Evolutionary conservation across 106 monocot species (phyloP), one percentile per base, ranked within the genome.

Genomic region (Dendrobium officinale): DNA sequence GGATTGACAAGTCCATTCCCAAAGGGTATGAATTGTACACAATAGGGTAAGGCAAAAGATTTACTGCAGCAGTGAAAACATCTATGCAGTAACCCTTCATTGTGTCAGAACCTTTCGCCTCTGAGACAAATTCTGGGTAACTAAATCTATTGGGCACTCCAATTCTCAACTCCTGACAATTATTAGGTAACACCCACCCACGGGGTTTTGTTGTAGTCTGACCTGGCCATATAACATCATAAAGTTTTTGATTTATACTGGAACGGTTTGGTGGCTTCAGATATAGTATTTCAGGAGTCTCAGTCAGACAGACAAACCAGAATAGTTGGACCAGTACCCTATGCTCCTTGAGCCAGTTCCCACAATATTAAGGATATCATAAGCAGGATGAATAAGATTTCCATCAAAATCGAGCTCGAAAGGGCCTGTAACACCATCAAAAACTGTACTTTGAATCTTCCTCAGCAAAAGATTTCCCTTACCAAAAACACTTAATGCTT

Each of bases 161-260:
- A 72, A 95, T 89, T 68, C 83, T 83, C 45, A 95, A 78, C 64
- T 84, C 82, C 74, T 89, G 83, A 10, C 90, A 92, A 83, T 91
- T 91, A 47, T 89, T 88, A 13, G 92, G 92, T 67, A 11, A 95
- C 73, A 91, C 91, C 92, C 95, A 95, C 3, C 95, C 95, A 37
- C 89, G 90, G 64, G 92, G 95, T 67, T 55, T 86, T 1, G 1
- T 31, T 15, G 80, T 84, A 6, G 88, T 86, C 68, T 87, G 81
- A 19, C 92, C 92, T 91, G 95, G 95, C 92, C 95, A 95, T 33
- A 93, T 82, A 54, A 87, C 86, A 77, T 82, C 73, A 11, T 91
- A 82, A 13, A 95, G 89, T 56, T 81, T 85, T 78, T 90, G 90
- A 43, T 19, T 72, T 26, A 51, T 67, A 13, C 67, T 51, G 4